These are phyloP conservation scores for Pseudogymnoascus verrucosus DNA, from an alignment of 2,329 filamentous ascomycete genomes.

Conservation along the genomic window DNA sequence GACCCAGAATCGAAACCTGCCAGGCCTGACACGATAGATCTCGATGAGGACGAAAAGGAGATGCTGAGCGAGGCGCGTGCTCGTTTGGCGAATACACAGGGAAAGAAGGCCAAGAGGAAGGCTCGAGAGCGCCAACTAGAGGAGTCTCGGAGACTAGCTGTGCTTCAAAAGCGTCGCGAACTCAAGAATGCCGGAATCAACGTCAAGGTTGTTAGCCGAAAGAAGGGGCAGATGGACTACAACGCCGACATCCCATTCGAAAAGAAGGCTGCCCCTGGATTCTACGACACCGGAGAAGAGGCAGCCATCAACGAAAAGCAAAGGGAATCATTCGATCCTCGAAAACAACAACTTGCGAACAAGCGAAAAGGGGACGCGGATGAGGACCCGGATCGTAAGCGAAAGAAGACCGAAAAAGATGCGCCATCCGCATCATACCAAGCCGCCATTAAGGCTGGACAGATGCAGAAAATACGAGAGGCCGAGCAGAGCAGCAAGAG, in stretches of 20 bases:
- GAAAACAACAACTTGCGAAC: slow-evolving; percentile 81
- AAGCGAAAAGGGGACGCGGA: slow-evolving; percentile 90
- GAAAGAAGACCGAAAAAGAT: slow-evolving; percentile 81
- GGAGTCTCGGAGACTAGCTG: slow-evolving; percentile 81
- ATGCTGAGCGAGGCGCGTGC: slow-evolving; percentile 98
- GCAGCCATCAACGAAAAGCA: slow-evolving; percentile 72
- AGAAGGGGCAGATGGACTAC: slow-evolving; percentile 98
- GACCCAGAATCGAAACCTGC: slow-evolving; percentile 95
- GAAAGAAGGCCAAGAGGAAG: slow-evolving; percentile 98
- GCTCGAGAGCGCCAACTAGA: slow-evolving; percentile 92
- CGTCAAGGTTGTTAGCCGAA: slow-evolving; percentile 85
- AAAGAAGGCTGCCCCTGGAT: slow-evolving; percentile 78
- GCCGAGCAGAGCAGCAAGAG: slow-evolving; percentile 96
- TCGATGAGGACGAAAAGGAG: slow-evolving; percentile 98
- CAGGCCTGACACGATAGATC: slow-evolving; percentile 89
- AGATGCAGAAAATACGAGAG: slow-evolving; percentile 89
- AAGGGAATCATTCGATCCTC: slow-evolving; percentile 78
- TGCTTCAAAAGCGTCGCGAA: slow-evolving; percentile 90
- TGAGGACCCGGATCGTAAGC: slow-evolving; percentile 73
- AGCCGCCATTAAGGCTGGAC: slow-evolving; percentile 84
- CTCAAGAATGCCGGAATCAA: slow-evolving; percentile 98
- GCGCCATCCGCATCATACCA: slow-evolving; percentile 70
- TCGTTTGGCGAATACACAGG: slow-evolving; percentile 92
- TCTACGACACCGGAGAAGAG: slow-evolving; percentile 89
- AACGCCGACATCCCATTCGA: slow-evolving; percentile 98